Evolutionary conservation across 176 grass and related monocot species (phyloP).

Genomic region (Musa itinerans): DNA sequence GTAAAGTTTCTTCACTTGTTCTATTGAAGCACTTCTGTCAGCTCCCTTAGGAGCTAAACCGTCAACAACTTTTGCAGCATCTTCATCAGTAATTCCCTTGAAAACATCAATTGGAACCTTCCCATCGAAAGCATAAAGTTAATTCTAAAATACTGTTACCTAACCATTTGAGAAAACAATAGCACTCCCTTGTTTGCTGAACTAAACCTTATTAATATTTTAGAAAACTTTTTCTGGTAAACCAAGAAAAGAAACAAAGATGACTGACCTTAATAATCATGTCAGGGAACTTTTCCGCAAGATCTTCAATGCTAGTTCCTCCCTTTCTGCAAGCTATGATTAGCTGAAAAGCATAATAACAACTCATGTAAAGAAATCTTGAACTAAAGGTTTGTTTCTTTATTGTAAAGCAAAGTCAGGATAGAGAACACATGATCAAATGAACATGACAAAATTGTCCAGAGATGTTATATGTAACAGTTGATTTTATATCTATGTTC

Average conservation of each 20-base stretch:
- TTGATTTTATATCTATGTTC: neutral
- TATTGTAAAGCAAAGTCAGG: neutral
- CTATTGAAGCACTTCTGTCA: slow-evolving; percentile 75
- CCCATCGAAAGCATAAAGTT: slow-evolving; percentile 21
- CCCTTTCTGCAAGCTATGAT: slow-evolving; percentile 96
- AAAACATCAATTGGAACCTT: slow-evolving; percentile 97
- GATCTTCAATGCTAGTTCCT: slow-evolving; percentile 98
- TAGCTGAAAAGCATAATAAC: slow-evolving; percentile 51
- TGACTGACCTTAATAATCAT: slow-evolving; percentile 87
- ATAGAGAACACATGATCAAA: slow-evolving; percentile 4
- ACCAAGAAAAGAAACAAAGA: neutral
- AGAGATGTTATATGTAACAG: neutral
- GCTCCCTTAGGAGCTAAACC: slow-evolving; percentile 72
- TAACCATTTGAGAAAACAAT: neutral
- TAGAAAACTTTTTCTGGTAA: neutral
- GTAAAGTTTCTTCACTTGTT: slow-evolving; percentile 98
- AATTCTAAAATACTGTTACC: slow-evolving; percentile 2
- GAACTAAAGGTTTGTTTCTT: neutral
- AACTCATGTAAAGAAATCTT: neutral
- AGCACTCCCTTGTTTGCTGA: neutral
- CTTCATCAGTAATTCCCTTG: slow-evolving; percentile 93
- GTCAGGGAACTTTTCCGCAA: slow-evolving; percentile 90
- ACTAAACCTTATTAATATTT: neutral
- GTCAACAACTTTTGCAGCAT: slow-evolving; percentile 96
- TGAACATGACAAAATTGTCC: slow-evolving; percentile 4